Evolutionary conservation across 345 rosid species (phyloP).

Genomic region (Hypericum androsaemum): DNA sequence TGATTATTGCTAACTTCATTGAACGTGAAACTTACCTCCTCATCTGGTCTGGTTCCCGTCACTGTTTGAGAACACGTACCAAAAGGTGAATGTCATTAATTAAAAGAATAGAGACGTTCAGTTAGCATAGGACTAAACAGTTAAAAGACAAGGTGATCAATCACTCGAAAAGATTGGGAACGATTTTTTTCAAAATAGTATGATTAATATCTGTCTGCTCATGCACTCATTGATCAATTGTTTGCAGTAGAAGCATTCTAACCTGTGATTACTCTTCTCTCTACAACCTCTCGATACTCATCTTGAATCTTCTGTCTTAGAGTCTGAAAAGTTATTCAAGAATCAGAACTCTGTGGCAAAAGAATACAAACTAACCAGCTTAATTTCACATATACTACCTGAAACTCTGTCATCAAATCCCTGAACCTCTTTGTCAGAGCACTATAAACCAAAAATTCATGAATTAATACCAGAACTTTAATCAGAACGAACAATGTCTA

Average conservation of each 20-base stretch:
- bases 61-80: constrained; percentile 28
- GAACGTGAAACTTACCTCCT: constrained; percentile 37
- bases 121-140: not conserved
- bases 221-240: not conserved
- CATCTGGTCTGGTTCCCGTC: constrained; percentile 60
- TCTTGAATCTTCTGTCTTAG: constrained; percentile 76
- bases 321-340: constrained; percentile 33
- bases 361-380: not conserved
- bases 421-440: constrained; percentile 47
- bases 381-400: constrained; percentile 31
- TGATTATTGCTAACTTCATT: constrained; percentile 2
- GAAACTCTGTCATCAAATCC: constrained; percentile 81
- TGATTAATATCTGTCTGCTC: not conserved
- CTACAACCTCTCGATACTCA: constrained; percentile 86
- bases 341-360: constrained; percentile 5
- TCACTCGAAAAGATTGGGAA: not conserved
- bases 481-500: not conserved
- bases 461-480: not conserved
- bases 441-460: constrained; percentile 30
- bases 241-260: constrained; percentile 7
- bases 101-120: not conserved
- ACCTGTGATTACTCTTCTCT: constrained; percentile 87
- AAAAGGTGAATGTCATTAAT: not conserved
- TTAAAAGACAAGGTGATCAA: not conserved
- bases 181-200: too few species aligned